phyloP scores from a whole-genome alignment of 257 asterid species.

The Echites panduratus region DNA sequence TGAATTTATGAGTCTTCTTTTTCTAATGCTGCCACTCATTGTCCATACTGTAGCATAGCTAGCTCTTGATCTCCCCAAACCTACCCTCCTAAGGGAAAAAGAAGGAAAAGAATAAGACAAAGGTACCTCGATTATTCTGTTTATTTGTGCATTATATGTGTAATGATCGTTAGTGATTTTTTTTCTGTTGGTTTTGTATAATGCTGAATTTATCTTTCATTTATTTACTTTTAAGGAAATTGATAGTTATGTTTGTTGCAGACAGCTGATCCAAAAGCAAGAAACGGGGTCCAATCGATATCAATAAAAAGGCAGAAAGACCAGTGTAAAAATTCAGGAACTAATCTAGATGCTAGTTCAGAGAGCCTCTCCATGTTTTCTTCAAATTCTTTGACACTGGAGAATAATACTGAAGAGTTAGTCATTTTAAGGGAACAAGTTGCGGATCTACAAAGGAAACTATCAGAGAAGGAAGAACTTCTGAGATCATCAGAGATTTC shows the following conservation, averaged over 20 bases:
- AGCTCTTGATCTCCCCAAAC: background rate
- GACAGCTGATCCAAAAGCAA: constrained; percentile 49
- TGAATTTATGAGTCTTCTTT: background rate
- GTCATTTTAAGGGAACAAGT: constrained; percentile 58
- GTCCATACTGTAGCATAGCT: background rate
- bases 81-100: background rate
- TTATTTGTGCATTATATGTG: background rate
- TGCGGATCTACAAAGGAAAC: constrained; percentile 58
- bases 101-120: background rate
- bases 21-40: background rate
- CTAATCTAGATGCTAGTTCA: constrained; percentile 36
- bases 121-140: background rate
- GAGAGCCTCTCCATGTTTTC: constrained; percentile 49
- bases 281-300: constrained; percentile 41
- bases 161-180: background rate
- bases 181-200: background rate
- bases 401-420: constrained; percentile 80
- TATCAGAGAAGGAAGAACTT: constrained; percentile 80
- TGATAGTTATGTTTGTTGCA: constrained; percentile 34
- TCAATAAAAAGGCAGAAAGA: constrained; percentile 48
- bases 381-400: constrained; percentile 48
- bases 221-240: constrained; percentile 6
- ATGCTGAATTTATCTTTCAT: background rate
- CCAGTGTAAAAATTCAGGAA: constrained; percentile 29
- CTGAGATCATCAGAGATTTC: constrained; percentile 57